These are phyloP conservation scores for Aspergillus funiculosus DNA, from an alignment of 495 filamentous ascomycete species.

Conservation along the genomic window DNA sequence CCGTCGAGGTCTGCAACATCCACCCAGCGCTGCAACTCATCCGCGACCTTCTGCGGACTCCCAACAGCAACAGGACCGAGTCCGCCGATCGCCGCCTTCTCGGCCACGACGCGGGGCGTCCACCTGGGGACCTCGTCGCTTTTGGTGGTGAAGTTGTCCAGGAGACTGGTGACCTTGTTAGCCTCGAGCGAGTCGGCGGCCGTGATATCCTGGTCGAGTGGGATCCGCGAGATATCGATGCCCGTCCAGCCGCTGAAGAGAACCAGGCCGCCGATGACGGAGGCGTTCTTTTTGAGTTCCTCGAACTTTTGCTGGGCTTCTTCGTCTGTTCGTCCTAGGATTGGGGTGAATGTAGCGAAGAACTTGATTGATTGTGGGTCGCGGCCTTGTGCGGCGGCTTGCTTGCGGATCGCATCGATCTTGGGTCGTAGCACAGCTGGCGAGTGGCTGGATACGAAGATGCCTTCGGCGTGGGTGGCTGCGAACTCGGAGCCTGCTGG, in stretches of 20 bases:
- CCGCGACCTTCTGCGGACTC: constrained; percentile 48
- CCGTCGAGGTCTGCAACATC: constrained; percentile 56
- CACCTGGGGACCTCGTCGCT: constrained; percentile 46
- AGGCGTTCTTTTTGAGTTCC: constrained; percentile 47
- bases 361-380: constrained; percentile 55
- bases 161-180: constrained; percentile 45
- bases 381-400: constrained; percentile 46
- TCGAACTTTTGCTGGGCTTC: constrained; percentile 50
- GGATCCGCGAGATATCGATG: constrained; percentile 53
- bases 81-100: constrained; percentile 55
- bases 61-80: constrained; percentile 49
- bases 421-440: constrained; percentile 46
- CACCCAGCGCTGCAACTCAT: constrained; percentile 55
- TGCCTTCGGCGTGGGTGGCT: constrained; percentile 56
- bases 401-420: constrained; percentile 49
- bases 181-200: constrained; percentile 48
- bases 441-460: constrained; percentile 56
- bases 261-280: constrained; percentile 50
- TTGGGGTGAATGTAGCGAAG: constrained; percentile 53
- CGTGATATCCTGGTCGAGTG: constrained; percentile 51
- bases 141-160: constrained; percentile 47
- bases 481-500: constrained; percentile 53
- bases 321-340: constrained; percentile 52
- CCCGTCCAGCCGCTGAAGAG: constrained; percentile 59
- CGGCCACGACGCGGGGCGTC: constrained; percentile 48